Base-by-base conservation (phyloP, 495 filamentous ascomycete genomes). In the Lophium mytilinum region DNA sequence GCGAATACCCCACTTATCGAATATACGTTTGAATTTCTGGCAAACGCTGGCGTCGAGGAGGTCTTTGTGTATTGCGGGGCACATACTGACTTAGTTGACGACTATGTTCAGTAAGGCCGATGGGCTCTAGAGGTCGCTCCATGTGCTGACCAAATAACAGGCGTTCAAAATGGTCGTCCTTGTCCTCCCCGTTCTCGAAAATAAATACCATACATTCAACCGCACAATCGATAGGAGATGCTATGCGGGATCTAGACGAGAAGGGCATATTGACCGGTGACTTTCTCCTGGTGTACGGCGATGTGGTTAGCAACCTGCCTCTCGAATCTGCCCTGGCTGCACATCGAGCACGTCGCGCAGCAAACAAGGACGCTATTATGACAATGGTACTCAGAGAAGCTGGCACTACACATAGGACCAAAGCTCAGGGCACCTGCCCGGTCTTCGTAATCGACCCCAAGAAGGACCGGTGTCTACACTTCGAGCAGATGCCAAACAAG, bases 321-420 rank as follows among this genome's bases (percentile, higher is more conserved):
- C 84, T 99, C 19, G 89, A 90, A 61, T 77, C 73, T 43, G 86
- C 85, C n/a, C 73, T 99, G 46, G 77, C 82, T 5, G 81, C 79
- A 37, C 93, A 99, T 69, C 82, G 88, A 52, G 82, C 84, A 47
- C 86, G 93, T 35, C 84, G 93, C 41, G 82, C 83, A 67, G 80
- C 81, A 50, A 88, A 95, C 72, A 92, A 93, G 67, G 90, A 95
- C 68, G 89, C 92, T 12, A 96, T 96, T 72, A 99, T 99, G 94
- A 99, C 93, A 21, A 90, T 97, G 83, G 78, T 99, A 19, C 73
- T 97, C 50, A 80, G 88, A 47, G 82, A 90, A 71, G 87, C 83
- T 2, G 88, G 88, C n/a, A 72, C 75, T 1, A 75, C 72, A 18
- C 89, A 95, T 70, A 76, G 86, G 17, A 88, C 86, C 33, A 90